These are phyloP conservation scores for Helichrysum umbraculigerum DNA, from an alignment of 129 eudicot genomes.

Conservation along the genomic window DNA sequence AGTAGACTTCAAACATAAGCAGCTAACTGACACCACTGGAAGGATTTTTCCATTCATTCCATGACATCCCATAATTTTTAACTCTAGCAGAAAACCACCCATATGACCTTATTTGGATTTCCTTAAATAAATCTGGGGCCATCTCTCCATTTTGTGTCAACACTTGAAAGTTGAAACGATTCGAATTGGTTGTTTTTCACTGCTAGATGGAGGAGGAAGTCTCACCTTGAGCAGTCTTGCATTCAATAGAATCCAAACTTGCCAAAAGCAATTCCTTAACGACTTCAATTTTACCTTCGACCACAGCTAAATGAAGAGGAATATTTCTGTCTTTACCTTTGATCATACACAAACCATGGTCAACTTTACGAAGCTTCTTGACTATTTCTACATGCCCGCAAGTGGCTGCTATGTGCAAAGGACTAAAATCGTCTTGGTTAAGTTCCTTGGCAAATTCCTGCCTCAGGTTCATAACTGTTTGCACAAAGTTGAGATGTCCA, in stretches of 20 bases:
- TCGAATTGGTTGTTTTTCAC: conserved; percentile 45
- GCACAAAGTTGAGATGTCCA: conserved; percentile 43
- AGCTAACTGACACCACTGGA: too few relatives aligned
- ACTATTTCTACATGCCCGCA: conserved; percentile 52
- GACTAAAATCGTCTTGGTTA: conserved; percentile 49
- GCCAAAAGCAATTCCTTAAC: conserved; percentile 34
- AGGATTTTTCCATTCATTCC: too few relatives aligned
- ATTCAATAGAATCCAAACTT: conserved; percentile 29
- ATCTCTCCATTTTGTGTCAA: too few relatives aligned
- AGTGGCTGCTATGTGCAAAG: conserved; percentile 58
- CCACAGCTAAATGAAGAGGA: conserved; percentile 52
- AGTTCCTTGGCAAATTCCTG: conserved; percentile 27
- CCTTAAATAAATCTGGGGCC: too few relatives aligned
- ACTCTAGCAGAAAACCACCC: too few relatives aligned
- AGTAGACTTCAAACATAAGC: too few relatives aligned
- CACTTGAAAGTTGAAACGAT: too few relatives aligned
- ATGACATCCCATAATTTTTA: too few relatives aligned
- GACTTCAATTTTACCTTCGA: conserved; percentile 45
- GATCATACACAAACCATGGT: conserved; percentile 31
- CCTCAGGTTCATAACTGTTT: conserved; percentile 28
- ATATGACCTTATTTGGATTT: too few relatives aligned
- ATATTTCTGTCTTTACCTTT: conserved; percentile 44
- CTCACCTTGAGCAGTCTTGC: conserved; percentile 40
- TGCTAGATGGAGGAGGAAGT: conserved; percentile 44
- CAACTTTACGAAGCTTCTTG: conserved; percentile 46